Evolutionary conservation across 352 stramenopile genomes (phyloP).

Genomic region (Phytophthora pistaciae): DNA sequence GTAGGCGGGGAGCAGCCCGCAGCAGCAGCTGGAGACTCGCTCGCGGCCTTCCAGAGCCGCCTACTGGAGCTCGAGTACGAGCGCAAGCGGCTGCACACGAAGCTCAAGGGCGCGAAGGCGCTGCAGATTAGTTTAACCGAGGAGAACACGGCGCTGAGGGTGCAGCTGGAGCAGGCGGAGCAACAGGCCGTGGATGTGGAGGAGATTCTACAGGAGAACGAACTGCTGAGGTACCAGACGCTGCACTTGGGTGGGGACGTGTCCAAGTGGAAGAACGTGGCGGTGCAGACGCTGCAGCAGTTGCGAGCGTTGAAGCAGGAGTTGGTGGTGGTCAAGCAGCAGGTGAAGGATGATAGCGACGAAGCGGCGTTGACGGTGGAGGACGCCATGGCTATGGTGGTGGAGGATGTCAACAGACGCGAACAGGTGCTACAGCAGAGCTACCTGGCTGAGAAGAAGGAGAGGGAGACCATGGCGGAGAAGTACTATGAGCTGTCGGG

Average conservation of each 20-base stretch:
- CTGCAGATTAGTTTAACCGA: conserved; percentile 76
- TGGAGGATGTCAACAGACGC: conserved; percentile 52
- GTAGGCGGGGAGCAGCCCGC: conserved; percentile 2
- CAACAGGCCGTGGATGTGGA: conserved; percentile 59
- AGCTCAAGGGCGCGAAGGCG: conserved; percentile 60
- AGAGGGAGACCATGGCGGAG: conserved; percentile 85
- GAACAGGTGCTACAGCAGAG: conserved; percentile 72
- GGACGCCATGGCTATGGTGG: conserved; percentile 50
- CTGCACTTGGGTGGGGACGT: conserved; percentile 54
- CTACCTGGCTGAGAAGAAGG: conserved; percentile 77
- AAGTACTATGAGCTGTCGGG: conserved; percentile 93
- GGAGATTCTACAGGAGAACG: conserved; percentile 64
- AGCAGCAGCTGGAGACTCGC: conserved; percentile 28
- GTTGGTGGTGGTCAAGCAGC: conserved; percentile 47
- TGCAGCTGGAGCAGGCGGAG: conserved; percentile 61
- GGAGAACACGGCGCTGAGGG: conserved; percentile 69
- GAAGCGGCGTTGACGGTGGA: conserved; percentile 45
- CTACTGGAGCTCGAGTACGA: conserved; percentile 80
- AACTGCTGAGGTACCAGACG: conserved; percentile 66
- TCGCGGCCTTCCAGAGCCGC: conserved; percentile 60
- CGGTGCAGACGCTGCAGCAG: conserved; percentile 35
- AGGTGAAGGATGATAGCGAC: conserved; percentile 49
- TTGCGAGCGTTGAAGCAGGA: conserved; percentile 48
- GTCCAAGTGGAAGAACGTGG: conserved; percentile 49
- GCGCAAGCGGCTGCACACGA: conserved; percentile 69